phyloP scores from a whole-genome alignment of 768 basidiomycete species.

The Termitomyces sp. region DNA sequence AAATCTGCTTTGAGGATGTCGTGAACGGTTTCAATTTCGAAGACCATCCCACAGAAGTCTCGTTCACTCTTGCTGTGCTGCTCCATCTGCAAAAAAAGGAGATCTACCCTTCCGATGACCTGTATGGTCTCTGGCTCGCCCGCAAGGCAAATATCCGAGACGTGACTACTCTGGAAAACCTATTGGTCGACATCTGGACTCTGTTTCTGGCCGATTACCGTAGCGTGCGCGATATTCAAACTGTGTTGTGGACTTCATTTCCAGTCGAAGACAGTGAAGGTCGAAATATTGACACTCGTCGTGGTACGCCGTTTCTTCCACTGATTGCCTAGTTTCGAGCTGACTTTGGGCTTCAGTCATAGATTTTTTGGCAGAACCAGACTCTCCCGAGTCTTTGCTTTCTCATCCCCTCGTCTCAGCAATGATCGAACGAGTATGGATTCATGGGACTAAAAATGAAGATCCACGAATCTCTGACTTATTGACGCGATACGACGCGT shows the following conservation, averaged over 20 bases:
- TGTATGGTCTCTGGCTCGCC: slow-evolving; percentile 45
- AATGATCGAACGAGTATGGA: slow-evolving; percentile 43
- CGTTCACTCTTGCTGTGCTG: slow-evolving; percentile 34
- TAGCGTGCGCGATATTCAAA: slow-evolving; percentile 40
- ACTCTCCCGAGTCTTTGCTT: slow-evolving; percentile 36
- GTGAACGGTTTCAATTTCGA: slow-evolving; percentile 16
- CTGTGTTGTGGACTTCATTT: slow-evolving; percentile 49
- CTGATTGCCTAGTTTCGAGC: neutral
- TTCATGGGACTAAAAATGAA: slow-evolving; percentile 19
- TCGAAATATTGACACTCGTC: slow-evolving; percentile 16
- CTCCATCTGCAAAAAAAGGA: slow-evolving; percentile 27
- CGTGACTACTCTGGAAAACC: slow-evolving; percentile 31
- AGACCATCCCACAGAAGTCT: slow-evolving; percentile 21
- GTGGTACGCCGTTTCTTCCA: slow-evolving; percentile 28
- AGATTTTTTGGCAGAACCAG: slow-evolving; percentile 34
- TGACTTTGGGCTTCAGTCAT: slow-evolving; percentile 31
- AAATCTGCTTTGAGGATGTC: slow-evolving; percentile 20
- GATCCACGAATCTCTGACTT: slow-evolving; percentile 5
- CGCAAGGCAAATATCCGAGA: slow-evolving; percentile 24
- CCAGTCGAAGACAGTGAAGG: slow-evolving; percentile 27
- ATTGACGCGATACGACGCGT: slow-evolving; percentile 31
- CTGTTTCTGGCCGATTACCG: slow-evolving; percentile 42
- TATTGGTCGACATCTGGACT: slow-evolving; percentile 36
- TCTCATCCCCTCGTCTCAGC: slow-evolving; percentile 39
- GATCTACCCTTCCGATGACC: slow-evolving; percentile 23